Percentiles rank a stretch among this genome's conserved stretches.
Evolutionary conservation across 2,329 filamentous ascomycete genomes (phyloP).

Genomic region (Decorospora gaudefroyi): DNA sequence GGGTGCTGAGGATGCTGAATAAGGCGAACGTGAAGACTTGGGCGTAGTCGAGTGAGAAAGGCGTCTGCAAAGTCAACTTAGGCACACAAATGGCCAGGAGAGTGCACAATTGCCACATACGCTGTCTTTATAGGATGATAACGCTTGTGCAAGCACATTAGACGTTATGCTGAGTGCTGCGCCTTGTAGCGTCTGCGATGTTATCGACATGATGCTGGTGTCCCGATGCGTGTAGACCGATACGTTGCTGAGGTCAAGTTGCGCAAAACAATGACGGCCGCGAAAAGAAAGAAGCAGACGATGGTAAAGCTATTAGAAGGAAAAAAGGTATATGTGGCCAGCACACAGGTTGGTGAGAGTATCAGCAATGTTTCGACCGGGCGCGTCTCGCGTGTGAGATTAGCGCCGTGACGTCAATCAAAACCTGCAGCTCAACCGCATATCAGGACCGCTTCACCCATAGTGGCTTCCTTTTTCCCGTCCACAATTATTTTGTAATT

Average conservation of each 20-base stretch:
- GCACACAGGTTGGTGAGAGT: constrained; percentile 9
- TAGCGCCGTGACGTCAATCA: constrained; percentile 18
- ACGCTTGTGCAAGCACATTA: constrained; percentile 73
- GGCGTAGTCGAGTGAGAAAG: constrained; percentile 66
- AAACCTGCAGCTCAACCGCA: constrained; percentile 11
- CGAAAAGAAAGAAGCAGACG: background rate
- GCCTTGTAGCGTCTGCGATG: constrained; percentile 61
- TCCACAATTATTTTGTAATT: no score
- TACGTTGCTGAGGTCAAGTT: no score
- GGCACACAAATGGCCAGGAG: background rate
- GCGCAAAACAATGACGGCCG: no score
- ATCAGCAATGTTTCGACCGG: constrained; percentile 14
- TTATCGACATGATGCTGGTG: constrained; percentile 35
- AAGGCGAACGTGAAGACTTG: constrained; percentile 77
- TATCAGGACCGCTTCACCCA: constrained; percentile 4
- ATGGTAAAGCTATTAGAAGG: no score
- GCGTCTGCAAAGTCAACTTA: constrained; percentile 51
- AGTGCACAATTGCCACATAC: constrained; percentile 51
- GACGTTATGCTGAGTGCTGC: constrained; percentile 68
- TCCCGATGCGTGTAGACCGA: background rate
- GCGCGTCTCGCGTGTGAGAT: constrained; percentile 13
- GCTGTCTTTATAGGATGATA: constrained; percentile 64
- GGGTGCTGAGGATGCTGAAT: constrained; percentile 73
- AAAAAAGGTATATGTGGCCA: no score
- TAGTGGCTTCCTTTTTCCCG: no score